A percentile compares a stretch with the other conserved stretches of the same genome.
These are phyloP conservation scores for Tieghemostelium lacteum DNA, from an alignment of 78 protist genomes.

Conservation along the genomic window DNA sequence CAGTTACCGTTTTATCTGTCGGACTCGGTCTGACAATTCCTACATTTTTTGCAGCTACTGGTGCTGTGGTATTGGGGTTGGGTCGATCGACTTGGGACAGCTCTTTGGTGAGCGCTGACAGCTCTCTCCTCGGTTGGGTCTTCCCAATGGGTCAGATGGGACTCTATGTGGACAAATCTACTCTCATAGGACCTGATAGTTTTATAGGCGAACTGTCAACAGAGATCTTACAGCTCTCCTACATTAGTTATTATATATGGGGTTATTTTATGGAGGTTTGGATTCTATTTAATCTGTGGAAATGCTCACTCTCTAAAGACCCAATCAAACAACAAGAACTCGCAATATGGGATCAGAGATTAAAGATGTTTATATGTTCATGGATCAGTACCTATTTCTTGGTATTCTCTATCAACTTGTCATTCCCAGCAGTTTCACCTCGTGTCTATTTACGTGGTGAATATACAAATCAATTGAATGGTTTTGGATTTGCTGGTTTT, in stretches of 20 bases:
- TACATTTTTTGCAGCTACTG: constrained; percentile 68
- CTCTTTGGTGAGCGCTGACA: constrained; percentile 7
- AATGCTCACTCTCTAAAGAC: constrained; percentile 32
- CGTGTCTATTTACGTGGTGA: constrained; percentile 23
- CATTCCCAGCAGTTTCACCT: constrained; percentile 65
- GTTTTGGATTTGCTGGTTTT: constrained; percentile 76
- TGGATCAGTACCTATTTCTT: constrained; percentile 70
- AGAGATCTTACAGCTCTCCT: constrained; percentile 61
- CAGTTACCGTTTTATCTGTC: constrained; percentile 37
- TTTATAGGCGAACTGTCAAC: constrained; percentile 56
- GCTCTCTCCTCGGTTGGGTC: constrained; percentile 46
- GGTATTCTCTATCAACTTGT: constrained; percentile 47
- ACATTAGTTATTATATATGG: constrained; percentile 73
- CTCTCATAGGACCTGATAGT: constrained; percentile 40
- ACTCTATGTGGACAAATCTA: constrained; percentile 15
- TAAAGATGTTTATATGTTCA: constrained; percentile 73
- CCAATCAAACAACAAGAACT: constrained; percentile 1
- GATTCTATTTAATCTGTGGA: constrained; percentile 36
- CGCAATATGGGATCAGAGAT: constrained; percentile 76
- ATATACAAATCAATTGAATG: constrained; percentile 1
- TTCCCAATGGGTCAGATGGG: constrained; percentile 76
- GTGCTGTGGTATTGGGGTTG: constrained; percentile 53
- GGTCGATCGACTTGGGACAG: constrained; percentile 39
- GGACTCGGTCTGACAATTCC: constrained; percentile 66
- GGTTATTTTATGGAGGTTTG: constrained; percentile 72